phyloP scores from a whole-genome alignment of 1,284 basidiomycete species.

The Apiotrichum sp. region DNA sequence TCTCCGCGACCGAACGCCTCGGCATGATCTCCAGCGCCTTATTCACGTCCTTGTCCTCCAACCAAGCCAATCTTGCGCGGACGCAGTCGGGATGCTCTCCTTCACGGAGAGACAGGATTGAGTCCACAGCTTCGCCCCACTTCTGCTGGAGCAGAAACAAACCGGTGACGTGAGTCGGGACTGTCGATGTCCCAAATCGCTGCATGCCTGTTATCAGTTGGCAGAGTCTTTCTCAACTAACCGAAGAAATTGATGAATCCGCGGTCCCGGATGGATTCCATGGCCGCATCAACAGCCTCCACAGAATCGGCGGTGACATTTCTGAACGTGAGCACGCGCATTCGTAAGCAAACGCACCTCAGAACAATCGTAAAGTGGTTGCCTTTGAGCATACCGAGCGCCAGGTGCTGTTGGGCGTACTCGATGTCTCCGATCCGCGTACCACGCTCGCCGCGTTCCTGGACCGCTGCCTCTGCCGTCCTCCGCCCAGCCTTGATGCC shows the following conservation, averaged over 20 bases:
- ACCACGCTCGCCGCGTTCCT: slow-evolving; percentile 77
- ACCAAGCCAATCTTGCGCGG: slow-evolving; percentile 72
- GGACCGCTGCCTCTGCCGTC: slow-evolving; percentile 56
- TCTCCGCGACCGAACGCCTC: slow-evolving; percentile 81
- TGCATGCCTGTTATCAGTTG: slow-evolving; percentile 70
- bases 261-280: slow-evolving; percentile 71
- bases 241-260: slow-evolving; percentile 99
- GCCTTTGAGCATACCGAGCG: slow-evolving; percentile 90
- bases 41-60: slow-evolving; percentile 66
- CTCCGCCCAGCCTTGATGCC: slow-evolving; percentile 56
- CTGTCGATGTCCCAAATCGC: slow-evolving; percentile 91
- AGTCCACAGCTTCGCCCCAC: slow-evolving; percentile 79
- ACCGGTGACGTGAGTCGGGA: slow-evolving; percentile 92
- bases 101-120: slow-evolving; percentile 72
- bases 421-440: slow-evolving; percentile 81
- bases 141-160: slow-evolving; percentile 79
- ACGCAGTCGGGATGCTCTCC: slow-evolving; percentile 85
- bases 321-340: slow-evolving; percentile 47
- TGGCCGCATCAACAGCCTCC: slow-evolving; percentile 65
- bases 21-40: slow-evolving; percentile 78
- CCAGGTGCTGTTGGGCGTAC: slow-evolving; percentile 73
- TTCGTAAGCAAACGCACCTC: slow-evolving; percentile 54
- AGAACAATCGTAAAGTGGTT: slow-evolving; percentile 94
- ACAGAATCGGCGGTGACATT: slow-evolving; percentile 71
- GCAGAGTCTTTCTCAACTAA: slow-evolving; percentile 25